Evolutionary conservation across 2,329 filamentous ascomycete species (phyloP), one percentile per base, ranked within the genome.

Genomic region (Diaporthe sp.): DNA sequence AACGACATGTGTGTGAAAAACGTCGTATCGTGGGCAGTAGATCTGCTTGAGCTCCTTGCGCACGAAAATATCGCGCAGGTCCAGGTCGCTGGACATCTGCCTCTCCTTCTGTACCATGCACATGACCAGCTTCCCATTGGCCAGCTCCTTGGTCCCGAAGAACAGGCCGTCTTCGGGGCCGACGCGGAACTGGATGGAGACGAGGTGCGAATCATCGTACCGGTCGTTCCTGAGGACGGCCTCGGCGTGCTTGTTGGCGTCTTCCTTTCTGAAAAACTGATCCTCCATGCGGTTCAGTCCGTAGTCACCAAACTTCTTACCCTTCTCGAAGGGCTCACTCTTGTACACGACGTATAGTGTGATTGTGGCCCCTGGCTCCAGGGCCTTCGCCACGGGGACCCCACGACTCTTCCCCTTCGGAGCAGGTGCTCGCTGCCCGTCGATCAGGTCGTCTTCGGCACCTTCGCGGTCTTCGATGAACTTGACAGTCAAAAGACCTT

Each of bases 171-270:
- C 60, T 12, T 55, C 34, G 49, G 65, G 65, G 7, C 49, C 49
- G n/a, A 70, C 65, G 22, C 49, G n/a, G 31, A 70, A 70, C 15
- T 70, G 47, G n/a, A 70, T 22, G 9, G 65, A 70, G 17, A 70
- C 65, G 34, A 70, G 47, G 22, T 42, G 65, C n/a, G 65, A 70
- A 22, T 42, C 13, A 12, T 70, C 31, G 13, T 53, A 28, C 34
- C 28, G 13, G 31, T 47, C 60, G 25, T 60, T 17, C 25, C 60
- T 60, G 37, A 76, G 51, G n/a, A 76, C 58, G 25, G 34, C 28
- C 55, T 75, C 55, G 25, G 75, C 75, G 28, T 75, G 74, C 34
- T 71, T 37, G 53, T 76, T 76, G 31, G 72, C 72, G 7, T 68
- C 51, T 25, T 67, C 60, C 9, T 67, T 60, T 25, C 47, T 47